Conservation (phyloP, 176 grass and related monocot genomes). For the Microstegium vimineum region DNA sequence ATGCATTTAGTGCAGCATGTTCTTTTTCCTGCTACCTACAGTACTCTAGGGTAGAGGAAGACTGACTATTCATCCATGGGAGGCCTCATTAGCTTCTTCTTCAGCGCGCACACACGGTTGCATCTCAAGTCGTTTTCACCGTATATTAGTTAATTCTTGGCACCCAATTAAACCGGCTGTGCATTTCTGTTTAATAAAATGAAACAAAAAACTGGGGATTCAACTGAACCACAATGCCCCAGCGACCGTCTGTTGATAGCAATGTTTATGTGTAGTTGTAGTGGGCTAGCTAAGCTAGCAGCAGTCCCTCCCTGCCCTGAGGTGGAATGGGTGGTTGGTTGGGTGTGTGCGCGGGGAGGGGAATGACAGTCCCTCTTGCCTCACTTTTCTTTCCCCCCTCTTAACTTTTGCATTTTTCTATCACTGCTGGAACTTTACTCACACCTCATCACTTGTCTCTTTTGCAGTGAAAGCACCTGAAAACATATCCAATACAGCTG, state of each 20-base stretch:
- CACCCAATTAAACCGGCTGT: background rate
- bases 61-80: background rate
- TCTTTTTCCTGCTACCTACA: background rate
- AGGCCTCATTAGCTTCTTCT: background rate
- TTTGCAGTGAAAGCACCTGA: constrained; percentile 1
- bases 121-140: background rate
- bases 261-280: background rate
- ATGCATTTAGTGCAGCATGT: background rate
- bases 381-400: background rate
- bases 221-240: background rate
- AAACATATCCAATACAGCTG: background rate
- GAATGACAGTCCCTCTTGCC: background rate
- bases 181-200: background rate
- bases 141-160: background rate
- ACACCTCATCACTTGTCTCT: constrained; percentile 4
- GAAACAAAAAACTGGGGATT: background rate
- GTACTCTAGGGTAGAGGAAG: background rate
- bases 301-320: background rate
- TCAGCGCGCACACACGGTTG: background rate
- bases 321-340: background rate
- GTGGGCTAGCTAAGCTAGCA: background rate
- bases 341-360: background rate
- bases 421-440: constrained; percentile 3
- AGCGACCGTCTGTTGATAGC: background rate
- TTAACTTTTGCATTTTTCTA: background rate